Conservation (phyloP, 2,329 filamentous ascomycete species). For the Diplocarpon rosae region DNA sequence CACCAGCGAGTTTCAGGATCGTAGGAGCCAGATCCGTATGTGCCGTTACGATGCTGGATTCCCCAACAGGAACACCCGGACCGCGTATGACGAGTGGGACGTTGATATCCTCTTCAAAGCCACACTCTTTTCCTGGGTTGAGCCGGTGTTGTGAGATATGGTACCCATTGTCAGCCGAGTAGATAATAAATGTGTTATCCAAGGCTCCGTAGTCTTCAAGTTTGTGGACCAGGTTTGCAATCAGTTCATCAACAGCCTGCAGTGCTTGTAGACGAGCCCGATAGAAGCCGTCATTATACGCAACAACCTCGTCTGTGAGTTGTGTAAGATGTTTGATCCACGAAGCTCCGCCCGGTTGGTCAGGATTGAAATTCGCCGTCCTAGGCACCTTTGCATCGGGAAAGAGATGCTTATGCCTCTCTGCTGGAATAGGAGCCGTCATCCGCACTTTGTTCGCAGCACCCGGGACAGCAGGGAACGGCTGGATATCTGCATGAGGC, state of each 20-base stretch:
- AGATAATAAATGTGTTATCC: slow-evolving; percentile 46
- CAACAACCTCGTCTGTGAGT: slow-evolving; percentile 32
- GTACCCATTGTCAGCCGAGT: slow-evolving; percentile 44
- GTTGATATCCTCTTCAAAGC: slow-evolving; percentile 40
- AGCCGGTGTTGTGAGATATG: slow-evolving; percentile 42
- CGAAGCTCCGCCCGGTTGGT: slow-evolving; percentile 36
- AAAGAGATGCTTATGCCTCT: slow-evolving; percentile 53
- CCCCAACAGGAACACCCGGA: slow-evolving; percentile 38
- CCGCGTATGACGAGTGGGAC: slow-evolving; percentile 47
- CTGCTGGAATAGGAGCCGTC: slow-evolving; percentile 43
- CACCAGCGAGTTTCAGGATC: slow-evolving; percentile 32
- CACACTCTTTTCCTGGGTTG: slow-evolving; percentile 39
- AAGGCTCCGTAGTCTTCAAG: slow-evolving; percentile 31
- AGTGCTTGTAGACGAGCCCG: slow-evolving; percentile 39
- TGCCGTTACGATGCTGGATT: slow-evolving; percentile 36
- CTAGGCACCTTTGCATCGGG: slow-evolving; percentile 47
- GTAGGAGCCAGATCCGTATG: slow-evolving; percentile 43
- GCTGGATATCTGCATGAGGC: slow-evolving; percentile 46
- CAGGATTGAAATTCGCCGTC: slow-evolving; percentile 55
- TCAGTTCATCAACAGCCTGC: slow-evolving; percentile 44
- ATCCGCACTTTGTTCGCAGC: slow-evolving; percentile 21
- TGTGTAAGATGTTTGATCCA: slow-evolving; percentile 35
- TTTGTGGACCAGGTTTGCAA: slow-evolving; percentile 35
- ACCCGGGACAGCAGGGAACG: not conserved
- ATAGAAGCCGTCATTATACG: slow-evolving; percentile 41